These are phyloP conservation scores for Juglanconis juglandina DNA, from an alignment of 2,329 filamentous ascomycete species.

Conservation along the genomic window DNA sequence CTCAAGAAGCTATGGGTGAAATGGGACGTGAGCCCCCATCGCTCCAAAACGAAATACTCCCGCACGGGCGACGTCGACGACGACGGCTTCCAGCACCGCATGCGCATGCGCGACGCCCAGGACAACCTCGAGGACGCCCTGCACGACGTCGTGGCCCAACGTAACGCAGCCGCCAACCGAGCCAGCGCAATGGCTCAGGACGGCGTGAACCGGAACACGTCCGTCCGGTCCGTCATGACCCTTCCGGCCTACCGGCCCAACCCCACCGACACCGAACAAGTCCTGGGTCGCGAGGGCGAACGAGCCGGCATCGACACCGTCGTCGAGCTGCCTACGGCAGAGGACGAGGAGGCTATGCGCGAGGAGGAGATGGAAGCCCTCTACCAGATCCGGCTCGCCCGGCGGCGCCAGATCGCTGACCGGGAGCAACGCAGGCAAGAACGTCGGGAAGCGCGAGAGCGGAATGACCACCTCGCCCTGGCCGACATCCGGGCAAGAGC, in stretches of 20 bases:
- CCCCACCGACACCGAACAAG: constrained; percentile 71
- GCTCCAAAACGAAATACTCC: constrained; percentile 20
- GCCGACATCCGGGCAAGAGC: constrained; percentile 60
- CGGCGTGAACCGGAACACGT: constrained; percentile 74
- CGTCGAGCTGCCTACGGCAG: constrained; percentile 75
- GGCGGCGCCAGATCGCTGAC: constrained; percentile 71
- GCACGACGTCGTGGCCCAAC: constrained; percentile 6
- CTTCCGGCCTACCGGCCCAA: constrained; percentile 78
- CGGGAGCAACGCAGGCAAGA: constrained; percentile 71
- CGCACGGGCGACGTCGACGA: constrained; percentile 24
- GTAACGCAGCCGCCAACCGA: constrained; percentile 4
- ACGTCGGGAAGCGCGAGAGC: constrained; percentile 67
- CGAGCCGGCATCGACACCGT: constrained; percentile 88
- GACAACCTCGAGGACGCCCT: constrained; percentile 21
- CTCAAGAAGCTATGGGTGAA: constrained; percentile 49
- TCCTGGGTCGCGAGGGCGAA: constrained; percentile 86
- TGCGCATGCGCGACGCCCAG: constrained; percentile 17
- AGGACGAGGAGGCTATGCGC: constrained; percentile 73
- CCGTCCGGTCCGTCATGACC: constrained; percentile 90
- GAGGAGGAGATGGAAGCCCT: constrained; percentile 91
- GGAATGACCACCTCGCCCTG: constrained; percentile 68
- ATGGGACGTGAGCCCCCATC: constrained; percentile 34
- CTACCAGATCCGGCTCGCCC: constrained; percentile 80
- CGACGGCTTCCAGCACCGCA: constrained; percentile 15
- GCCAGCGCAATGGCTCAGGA: constrained; percentile 1